These are phyloP conservation scores for Postia placenta DNA, from an alignment of 768 basidiomycete genomes.

Conservation along the genomic window DNA sequence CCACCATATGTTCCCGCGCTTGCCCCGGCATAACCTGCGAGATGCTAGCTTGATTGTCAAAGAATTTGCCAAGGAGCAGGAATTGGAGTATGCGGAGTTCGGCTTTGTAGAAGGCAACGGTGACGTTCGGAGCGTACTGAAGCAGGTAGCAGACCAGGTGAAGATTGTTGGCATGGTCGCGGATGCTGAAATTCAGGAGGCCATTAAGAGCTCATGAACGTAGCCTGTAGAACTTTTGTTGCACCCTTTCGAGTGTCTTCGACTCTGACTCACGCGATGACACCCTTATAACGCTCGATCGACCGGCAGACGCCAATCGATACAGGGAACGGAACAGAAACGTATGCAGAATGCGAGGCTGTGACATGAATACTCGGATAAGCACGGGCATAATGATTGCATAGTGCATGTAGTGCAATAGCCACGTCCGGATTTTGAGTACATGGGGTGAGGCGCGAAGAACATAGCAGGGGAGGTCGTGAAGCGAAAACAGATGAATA, in stretches of 20 bases:
- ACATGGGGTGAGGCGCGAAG: slow-evolving; percentile 22
- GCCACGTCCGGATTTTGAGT: slow-evolving; percentile 33
- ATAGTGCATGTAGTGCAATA: slow-evolving; percentile 30
- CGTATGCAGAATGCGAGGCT: too few species aligned
- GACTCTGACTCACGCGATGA: too few species aligned
- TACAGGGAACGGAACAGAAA: too few species aligned
- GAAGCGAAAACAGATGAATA: slow-evolving; percentile 13
- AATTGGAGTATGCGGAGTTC: slow-evolving; percentile 85
- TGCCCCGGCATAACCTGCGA: slow-evolving; percentile 89
- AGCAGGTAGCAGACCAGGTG: slow-evolving; percentile 83
- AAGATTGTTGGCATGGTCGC: slow-evolving; percentile 80
- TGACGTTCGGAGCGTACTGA: slow-evolving; percentile 78
- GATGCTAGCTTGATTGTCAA: slow-evolving; percentile 81
- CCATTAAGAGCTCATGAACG: slow-evolving; percentile 33
- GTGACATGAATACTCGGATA: not conserved
- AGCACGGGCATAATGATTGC: slow-evolving; percentile 20
- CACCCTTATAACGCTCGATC: too few species aligned
- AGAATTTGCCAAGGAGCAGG: slow-evolving; percentile 80
- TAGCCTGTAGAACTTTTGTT: too few species aligned
- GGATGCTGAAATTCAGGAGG: slow-evolving; percentile 61
- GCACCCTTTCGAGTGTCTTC: too few species aligned
- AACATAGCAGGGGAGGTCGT: slow-evolving; percentile 16
- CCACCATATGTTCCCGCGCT: slow-evolving; percentile 93
- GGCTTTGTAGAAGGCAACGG: slow-evolving; percentile 82
- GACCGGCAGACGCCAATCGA: too few species aligned